Conservation (phyloP, 257 asterid species). For the Solanum gandarillasii region DNA sequence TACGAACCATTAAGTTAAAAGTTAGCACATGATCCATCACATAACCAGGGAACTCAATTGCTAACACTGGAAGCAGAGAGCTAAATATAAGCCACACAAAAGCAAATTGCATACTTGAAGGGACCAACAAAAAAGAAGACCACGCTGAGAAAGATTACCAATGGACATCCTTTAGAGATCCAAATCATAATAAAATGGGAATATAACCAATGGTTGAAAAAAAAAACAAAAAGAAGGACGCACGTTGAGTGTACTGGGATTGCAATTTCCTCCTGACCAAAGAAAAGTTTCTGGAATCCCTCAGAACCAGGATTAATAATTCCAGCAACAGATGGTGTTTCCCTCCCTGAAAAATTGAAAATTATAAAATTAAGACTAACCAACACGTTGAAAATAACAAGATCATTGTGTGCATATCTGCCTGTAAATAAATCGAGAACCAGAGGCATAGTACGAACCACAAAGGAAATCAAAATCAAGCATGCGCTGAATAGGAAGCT, state of each 20-base stretch:
- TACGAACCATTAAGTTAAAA: background rate
- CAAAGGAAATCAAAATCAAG: constrained; percentile 98
- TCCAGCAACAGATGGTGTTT: constrained; percentile 98
- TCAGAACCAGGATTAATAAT: constrained; percentile 97
- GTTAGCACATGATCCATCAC: background rate
- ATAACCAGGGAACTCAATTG: background rate
- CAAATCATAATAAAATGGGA: background rate
- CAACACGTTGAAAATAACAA: background rate
- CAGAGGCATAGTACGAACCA: constrained; percentile 32
- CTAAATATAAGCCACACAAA: background rate
- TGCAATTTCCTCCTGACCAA: constrained; percentile 96
- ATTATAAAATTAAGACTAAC: background rate
- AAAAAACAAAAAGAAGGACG: constrained; percentile 1
- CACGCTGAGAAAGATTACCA: background rate
- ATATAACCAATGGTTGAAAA: background rate
- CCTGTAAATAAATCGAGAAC: background rate
- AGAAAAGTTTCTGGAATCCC: constrained; percentile 96
- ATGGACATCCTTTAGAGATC: background rate
- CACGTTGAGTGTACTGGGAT: constrained; percentile 94
- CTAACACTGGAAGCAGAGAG: background rate
- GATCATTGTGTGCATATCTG: background rate
- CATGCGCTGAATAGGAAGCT: constrained; percentile 96
- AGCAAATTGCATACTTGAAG: background rate
- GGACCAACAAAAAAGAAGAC: background rate
- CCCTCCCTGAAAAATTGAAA: constrained; percentile 57